Percentiles rank a stretch among this genome's conserved stretches.
Conservation (phyloP, 345 rosid genomes). For the Populus tremula region DNA sequence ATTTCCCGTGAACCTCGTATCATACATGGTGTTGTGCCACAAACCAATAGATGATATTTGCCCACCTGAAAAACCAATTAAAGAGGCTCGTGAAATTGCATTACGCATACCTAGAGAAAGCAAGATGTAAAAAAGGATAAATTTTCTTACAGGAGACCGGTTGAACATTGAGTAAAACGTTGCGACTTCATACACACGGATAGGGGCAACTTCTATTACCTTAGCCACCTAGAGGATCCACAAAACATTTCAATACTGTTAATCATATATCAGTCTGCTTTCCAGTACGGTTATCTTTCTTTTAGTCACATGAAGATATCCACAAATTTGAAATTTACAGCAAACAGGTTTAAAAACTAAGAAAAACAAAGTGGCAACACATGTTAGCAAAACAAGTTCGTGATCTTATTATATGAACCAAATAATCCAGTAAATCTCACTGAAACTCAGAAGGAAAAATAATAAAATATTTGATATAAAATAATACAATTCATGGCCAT, state of each 20-base stretch:
- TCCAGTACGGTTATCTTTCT: background rate
- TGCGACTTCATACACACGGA: constrained; percentile 95
- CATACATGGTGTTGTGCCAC: constrained; percentile 99
- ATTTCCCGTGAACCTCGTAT: constrained; percentile 87
- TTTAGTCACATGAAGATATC: background rate
- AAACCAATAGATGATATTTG: constrained; percentile 91
- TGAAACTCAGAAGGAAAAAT: background rate
- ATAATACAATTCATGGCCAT: background rate
- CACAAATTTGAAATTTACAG: background rate
- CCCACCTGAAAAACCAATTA: constrained; percentile 63
- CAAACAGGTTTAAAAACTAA: background rate
- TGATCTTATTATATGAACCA: background rate
- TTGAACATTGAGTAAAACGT: constrained; percentile 99
- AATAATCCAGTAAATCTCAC: background rate
- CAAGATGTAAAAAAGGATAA: background rate
- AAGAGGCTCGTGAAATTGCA: constrained; percentile 8
- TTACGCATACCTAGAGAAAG: constrained; percentile 5
- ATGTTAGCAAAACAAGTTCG: background rate
- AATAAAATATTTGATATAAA: background rate
- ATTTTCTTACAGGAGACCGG: constrained; percentile 63
- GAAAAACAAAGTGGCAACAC: background rate
- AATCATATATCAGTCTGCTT: background rate
- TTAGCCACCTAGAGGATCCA: constrained; percentile 71
- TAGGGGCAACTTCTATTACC: constrained; percentile 81
- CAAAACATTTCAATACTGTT: background rate